Evolutionary conservation across 2,329 filamentous ascomycete genomes (phyloP).

Genomic region (Pestalotiopsis fici): DNA sequence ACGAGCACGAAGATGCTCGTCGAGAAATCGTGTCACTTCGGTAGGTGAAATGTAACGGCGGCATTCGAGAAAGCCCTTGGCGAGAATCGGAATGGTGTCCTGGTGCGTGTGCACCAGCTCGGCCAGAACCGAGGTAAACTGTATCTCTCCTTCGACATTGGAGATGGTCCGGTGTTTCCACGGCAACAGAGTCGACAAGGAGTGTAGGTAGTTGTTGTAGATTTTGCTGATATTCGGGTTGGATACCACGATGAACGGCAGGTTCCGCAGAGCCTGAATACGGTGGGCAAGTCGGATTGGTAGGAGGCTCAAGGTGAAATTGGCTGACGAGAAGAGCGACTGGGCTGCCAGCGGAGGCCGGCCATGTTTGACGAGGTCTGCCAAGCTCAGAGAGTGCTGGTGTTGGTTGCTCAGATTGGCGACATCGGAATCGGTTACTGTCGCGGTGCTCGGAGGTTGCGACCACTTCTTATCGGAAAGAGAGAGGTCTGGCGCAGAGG

Average conservation of each 20-base stretch:
- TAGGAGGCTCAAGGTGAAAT: conserved; percentile 91
- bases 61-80: conserved; percentile 90
- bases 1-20: conserved; percentile 88
- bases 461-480: conserved; percentile 32
- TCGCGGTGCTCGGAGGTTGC: conserved; percentile 45
- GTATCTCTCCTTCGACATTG: conserved; percentile 82
- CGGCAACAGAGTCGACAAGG: conserved; percentile 84
- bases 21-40: conserved; percentile 89
- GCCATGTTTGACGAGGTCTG: conserved; percentile 84
- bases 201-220: conserved; percentile 95
- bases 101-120: conserved; percentile 94
- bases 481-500: conserved; percentile 12
- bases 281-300: conserved; percentile 91
- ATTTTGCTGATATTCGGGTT: conserved; percentile 94
- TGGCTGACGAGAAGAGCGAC: conserved; percentile 84
- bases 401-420: conserved; percentile 74
- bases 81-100: conserved; percentile 92
- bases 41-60: conserved; percentile 80
- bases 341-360: conserved; percentile 80
- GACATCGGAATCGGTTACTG: conserved; percentile 74
- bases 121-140: conserved; percentile 89
- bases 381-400: conserved; percentile 79
- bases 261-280: conserved; percentile 87
- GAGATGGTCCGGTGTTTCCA: conserved; percentile 72
- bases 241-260: conserved; percentile 97